Evolutionary conservation across 2,329 filamentous ascomycete species (phyloP).

Genomic region (Talaromyces piceae): DNA sequence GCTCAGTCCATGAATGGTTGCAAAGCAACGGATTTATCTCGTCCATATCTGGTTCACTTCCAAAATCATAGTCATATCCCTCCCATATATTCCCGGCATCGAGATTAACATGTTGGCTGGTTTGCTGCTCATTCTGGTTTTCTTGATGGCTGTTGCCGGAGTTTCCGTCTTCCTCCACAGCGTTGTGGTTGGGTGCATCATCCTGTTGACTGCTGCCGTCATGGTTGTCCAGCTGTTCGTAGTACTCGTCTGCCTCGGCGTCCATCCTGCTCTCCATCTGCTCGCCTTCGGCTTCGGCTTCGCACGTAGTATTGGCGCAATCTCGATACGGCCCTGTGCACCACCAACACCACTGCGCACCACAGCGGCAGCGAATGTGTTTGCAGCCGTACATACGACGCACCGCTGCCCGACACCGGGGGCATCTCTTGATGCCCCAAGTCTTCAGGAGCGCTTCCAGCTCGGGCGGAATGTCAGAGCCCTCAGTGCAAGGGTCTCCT

Average conservation of each 20-base stretch:
- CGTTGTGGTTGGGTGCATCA: too few relatives aligned
- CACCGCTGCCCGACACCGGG: constrained; percentile 42
- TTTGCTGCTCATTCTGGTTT: background rate
- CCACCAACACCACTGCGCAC: constrained; percentile 45
- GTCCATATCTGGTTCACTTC: constrained; percentile 14
- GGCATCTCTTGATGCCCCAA: constrained; percentile 45
- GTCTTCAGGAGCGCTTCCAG: constrained; percentile 29
- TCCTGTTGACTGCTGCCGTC: too few relatives aligned
- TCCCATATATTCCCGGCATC: constrained; percentile 16
- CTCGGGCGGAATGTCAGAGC: constrained; percentile 28
- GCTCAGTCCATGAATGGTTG: constrained; percentile 6
- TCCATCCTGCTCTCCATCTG: constrained; percentile 5
- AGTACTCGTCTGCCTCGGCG: constrained; percentile 11
- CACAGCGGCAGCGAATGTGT: constrained; percentile 44
- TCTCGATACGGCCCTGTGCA: constrained; percentile 30
- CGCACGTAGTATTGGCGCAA: constrained; percentile 20
- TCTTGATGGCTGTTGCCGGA: background rate
- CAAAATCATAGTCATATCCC: constrained; percentile 32
- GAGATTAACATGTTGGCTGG: constrained; percentile 12
- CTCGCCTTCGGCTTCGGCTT: constrained; percentile 9
- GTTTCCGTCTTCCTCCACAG: background rate
- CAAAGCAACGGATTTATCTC: constrained; percentile 10
- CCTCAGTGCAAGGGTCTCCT: constrained; percentile 20
- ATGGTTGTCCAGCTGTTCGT: background rate
- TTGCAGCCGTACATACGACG: constrained; percentile 43